phyloP scores from a whole-genome alignment of 805 yeast species.

The Gaillardinia entomophila region DNA sequence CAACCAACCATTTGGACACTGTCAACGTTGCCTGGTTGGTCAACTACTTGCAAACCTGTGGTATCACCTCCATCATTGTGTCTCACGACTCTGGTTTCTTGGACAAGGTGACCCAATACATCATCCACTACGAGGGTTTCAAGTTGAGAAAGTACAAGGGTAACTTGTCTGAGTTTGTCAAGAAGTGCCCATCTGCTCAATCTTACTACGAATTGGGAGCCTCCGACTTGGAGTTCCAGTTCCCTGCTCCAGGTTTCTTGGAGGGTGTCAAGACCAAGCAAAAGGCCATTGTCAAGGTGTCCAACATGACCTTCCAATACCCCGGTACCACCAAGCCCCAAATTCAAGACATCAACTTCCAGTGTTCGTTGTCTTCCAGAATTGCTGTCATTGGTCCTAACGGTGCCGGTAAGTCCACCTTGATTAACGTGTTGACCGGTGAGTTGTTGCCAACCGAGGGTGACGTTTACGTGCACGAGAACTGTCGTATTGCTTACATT shows the following conservation, averaged over 20 bases:
- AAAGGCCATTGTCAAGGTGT: constrained; percentile 98
- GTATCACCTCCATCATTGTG: constrained; percentile 96
- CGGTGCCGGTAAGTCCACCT: constrained; percentile 99
- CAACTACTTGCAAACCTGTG: constrained; percentile 98
- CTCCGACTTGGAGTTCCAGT: constrained; percentile 90
- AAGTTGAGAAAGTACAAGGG: constrained; percentile 99
- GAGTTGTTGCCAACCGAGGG: constrained; percentile 96
- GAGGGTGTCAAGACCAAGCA: constrained; percentile 99
- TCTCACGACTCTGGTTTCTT: constrained; percentile 99
- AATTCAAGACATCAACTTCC: constrained; percentile 87
- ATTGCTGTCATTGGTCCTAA: constrained; percentile 99
- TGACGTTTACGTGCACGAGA: constrained; percentile 99
- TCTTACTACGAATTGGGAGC: constrained; percentile 98
- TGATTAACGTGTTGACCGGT: constrained; percentile 98
- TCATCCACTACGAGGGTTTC: constrained; percentile 99
- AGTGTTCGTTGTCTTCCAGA: constrained; percentile 98
- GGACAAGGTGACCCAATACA: constrained; percentile 95
- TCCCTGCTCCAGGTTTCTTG: constrained; percentile 99
- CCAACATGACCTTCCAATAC: constrained; percentile 98
- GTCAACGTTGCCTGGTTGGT: constrained; percentile 99
- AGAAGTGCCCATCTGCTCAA: constrained; percentile 98
- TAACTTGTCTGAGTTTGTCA: constrained; percentile 97
- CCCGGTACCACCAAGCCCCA: constrained; percentile 98
- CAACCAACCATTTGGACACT: constrained; percentile 99
- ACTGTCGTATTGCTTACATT: constrained; percentile 99